Base-by-base conservation (phyloP, 805 yeast species). In the Scheffersomyces lignosus region DNA sequence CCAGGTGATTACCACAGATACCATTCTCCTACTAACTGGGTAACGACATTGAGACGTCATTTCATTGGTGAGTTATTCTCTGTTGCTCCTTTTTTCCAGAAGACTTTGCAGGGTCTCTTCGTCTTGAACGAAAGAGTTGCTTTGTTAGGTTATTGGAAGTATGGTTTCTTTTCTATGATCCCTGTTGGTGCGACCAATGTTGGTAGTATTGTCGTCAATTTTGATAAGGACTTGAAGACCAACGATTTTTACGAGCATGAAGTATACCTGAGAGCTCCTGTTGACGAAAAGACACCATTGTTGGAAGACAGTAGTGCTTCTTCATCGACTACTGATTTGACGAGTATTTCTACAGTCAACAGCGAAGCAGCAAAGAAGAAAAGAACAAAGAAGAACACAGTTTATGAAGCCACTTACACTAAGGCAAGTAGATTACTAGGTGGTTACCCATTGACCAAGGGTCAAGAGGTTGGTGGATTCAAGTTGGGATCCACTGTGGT, bases 141-240 rank as follows among this genome's bases (percentile, higher is more conserved):
- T 0, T 66, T 93, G 33, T 73, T 93, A 38, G 99, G 99, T 1
- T 81, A 87, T 53, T 93, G 99, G 99, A 87, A 85, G 57, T 77
- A 93, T 58, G 99, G 99, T 0, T 93, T 93, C 52, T 93, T 93
- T 67, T 83, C 95, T 47, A 93, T 93, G 99, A 91, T 96, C 1
- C 97, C 99, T 0, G 99, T 93, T 9, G 99, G 99, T 10, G 99
- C 99, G 16, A 93, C 99, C 2, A 93, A 93, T 64, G 99, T 93
- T 20, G 99, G 99, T 4, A 84, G 95, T 52, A 93, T 93, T 47
- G 81, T 84, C 41, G 75, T 93, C 47, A 88, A 90, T 56, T 93
- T 93, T 54, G 99, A 93, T 63, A 83, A 83, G 64, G 90, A 87
- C 53, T 75, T 93, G 54, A 76, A 83, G 26, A 93, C 99, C 10